phyloP scores from a whole-genome alignment of 2,329 filamentous ascomycete genomes.

The Hypoxylon sp. region DNA sequence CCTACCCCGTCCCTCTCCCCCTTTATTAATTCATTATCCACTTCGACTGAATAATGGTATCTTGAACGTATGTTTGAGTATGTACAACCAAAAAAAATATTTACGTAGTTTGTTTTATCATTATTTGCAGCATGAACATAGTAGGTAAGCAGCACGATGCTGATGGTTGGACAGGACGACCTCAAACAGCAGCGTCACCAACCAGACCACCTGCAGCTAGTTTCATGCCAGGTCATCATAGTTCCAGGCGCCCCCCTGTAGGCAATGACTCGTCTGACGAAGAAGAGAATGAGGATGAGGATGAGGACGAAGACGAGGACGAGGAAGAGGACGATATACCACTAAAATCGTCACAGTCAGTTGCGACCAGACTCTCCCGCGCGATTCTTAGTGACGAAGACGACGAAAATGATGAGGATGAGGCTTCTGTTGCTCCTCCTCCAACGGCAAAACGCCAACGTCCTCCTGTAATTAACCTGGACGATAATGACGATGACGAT shows the following conservation, averaged over 20 bases:
- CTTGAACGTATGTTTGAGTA: background rate
- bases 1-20: background rate
- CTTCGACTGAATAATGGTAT: background rate
- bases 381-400: conserved; percentile 49
- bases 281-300: conserved; percentile 46
- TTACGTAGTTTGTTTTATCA: background rate
- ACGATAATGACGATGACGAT: conserved; percentile 47
- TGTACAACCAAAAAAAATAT: background rate
- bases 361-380: conserved; percentile 49
- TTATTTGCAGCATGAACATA: background rate
- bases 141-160: background rate
- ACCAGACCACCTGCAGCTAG: conserved; percentile 40
- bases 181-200: conserved; percentile 11
- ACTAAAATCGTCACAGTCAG: conserved; percentile 52
- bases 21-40: background rate
- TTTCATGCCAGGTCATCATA: conserved; percentile 50
- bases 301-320: conserved; percentile 47
- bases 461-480: conserved; percentile 31
- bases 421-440: conserved; percentile 27
- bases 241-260: conserved; percentile 22
- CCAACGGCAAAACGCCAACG: conserved; percentile 43
- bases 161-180: conserved; percentile 21
- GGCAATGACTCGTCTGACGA: conserved; percentile 48
- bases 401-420: conserved; percentile 43
- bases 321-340: conserved; percentile 46